Evolutionary conservation across 2,329 filamentous ascomycete genomes (phyloP), one percentile per base, ranked within the genome.

Genomic region (Phoma sp.): DNA sequence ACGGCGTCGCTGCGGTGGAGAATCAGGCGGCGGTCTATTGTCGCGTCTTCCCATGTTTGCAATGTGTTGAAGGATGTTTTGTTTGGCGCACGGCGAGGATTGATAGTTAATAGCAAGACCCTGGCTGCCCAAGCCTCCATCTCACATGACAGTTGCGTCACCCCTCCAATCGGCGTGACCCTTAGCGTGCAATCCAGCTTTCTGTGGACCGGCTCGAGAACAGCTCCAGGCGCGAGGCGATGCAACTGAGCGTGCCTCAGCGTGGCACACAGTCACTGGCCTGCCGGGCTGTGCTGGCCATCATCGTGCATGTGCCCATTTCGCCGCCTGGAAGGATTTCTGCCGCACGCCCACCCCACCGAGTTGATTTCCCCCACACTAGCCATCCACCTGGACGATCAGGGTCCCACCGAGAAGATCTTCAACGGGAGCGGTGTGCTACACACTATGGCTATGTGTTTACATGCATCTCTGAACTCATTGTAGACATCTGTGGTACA

Each of bases 21-120:
- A 64, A 13, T 40, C 38, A 13, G 56, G 48, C 38, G 56, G 48
- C 40, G 37, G 43, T 52, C 60, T 57, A 19, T 67, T 61, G 55
- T 57, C 52, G 37, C 52, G 65, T 50, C 65, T 55, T 37, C 64
- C 64, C 65, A 68, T 67, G 29, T 38, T 62, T 53, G 48, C 39
- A 19, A 32, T 45, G 19, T 44, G 22, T 39, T 39, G 48, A 36
- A 40, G 24, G 24, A 32, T 45, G 55, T 39, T 31, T 29, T 21
- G 33, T 56, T 9, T 9, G 22, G 38, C n/a, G 38, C 46, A 21
- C 21, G 43, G 41, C 43, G 37, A 38, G 32, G 38, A 43, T 46
- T 32, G 31, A 55, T 51, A 39, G 52, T 55, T 46, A 19, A 51
- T 46, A 55, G 31, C 15, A 43, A n/a, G 52, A 48, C 51, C 39